Base-by-base conservation (phyloP, 352 stramenopile species). In the Pythium biforme region DNA sequence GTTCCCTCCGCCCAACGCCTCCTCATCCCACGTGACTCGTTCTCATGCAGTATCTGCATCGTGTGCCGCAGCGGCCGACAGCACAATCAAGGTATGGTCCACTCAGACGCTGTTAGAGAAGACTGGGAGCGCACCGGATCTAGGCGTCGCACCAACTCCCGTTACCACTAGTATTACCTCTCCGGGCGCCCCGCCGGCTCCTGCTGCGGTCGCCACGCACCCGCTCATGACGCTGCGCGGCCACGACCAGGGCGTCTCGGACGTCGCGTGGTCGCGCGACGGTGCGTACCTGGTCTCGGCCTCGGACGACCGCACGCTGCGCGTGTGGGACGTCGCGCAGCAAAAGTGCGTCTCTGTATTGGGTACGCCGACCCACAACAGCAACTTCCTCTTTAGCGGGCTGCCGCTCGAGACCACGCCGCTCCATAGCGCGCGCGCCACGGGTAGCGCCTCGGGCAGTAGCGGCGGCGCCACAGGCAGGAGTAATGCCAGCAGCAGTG, bases 251-350 rank as follows among this genome's bases (percentile, higher is more conserved):
- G 97, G 97, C 25, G 89, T 99, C 19, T 98, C 96, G 31, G 94
- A 97, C 57, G 85, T 97, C 10, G 79, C 87, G 22, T 99, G 96
- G 95, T 96, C 83, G 12, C 74, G 77, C 5, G 86, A 96, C 50
- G 77, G 81, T 11, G 74, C 65, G 34, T 96, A 96, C 54, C 61
- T 99, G 29, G 94, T 89, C 12, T 98, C 96, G 7, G 95, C 95
- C 9, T 98, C 87, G 11, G 97, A 99, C 70, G 97, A 99, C 74
- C 95, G 95, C 49, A 98, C 95, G 0, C 72, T 98, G 40, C 85
- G 94, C 20, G 70, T 99, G 1, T 99, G 96, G 94, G 95, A 99
- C 73, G 90, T 95, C 17, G 86, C 97, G 65, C 90, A 88, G 27
- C 84, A 81, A 37, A 83, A 86, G 52, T 82, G 73, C 27, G 71